These are phyloP conservation scores for Mallotus repandus DNA, from an alignment of 441 rosid genomes.

Conservation along the genomic window DNA sequence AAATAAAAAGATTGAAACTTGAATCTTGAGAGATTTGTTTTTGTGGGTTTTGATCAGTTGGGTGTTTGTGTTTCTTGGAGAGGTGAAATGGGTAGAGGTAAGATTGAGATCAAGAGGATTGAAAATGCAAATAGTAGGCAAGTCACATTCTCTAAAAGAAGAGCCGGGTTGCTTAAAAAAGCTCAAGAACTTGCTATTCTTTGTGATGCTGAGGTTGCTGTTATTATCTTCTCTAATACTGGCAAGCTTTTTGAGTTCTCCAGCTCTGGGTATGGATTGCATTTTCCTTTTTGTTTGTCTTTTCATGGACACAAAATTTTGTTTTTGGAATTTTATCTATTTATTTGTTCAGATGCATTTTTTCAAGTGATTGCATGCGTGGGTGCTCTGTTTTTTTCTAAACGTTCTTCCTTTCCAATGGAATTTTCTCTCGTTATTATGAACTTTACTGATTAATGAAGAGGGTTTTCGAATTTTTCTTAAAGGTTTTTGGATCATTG, in stretches of 20 bases:
- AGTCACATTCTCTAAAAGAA: slow-evolving; percentile 95
- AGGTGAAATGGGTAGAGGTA: slow-evolving; percentile 78
- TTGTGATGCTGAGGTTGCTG: slow-evolving; percentile 97
- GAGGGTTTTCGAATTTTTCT: not conserved
- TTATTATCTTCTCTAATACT: slow-evolving; percentile 85
- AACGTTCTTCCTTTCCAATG: not conserved
- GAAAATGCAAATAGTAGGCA: slow-evolving; percentile 94
- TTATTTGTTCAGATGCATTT: too few species aligned
- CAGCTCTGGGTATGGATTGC: slow-evolving; percentile 59
- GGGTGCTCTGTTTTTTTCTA: slow-evolving; percentile 5
- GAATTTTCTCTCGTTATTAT: slow-evolving; percentile 1
- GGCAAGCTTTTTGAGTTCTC: slow-evolving; percentile 93
- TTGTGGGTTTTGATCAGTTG: slow-evolving; percentile 26
- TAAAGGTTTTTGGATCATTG: slow-evolving; percentile 7
- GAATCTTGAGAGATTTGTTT: not conserved
- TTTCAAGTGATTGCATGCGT: slow-evolving; percentile 19
- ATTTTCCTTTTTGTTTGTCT: not conserved
- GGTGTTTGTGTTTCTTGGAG: slow-evolving; percentile 14
- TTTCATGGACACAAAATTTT: not conserved
- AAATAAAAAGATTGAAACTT: not conserved
- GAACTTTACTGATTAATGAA: not conserved
- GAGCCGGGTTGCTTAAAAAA: slow-evolving; percentile 87
- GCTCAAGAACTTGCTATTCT: slow-evolving; percentile 89
- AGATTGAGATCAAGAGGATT: slow-evolving; percentile 92
- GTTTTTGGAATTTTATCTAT: not conserved